A percentile compares a stretch with the other conserved stretches of the same genome.
Evolutionary conservation across 768 basidiomycete genomes (phyloP).

Genomic region (Suillus bovinus): DNA sequence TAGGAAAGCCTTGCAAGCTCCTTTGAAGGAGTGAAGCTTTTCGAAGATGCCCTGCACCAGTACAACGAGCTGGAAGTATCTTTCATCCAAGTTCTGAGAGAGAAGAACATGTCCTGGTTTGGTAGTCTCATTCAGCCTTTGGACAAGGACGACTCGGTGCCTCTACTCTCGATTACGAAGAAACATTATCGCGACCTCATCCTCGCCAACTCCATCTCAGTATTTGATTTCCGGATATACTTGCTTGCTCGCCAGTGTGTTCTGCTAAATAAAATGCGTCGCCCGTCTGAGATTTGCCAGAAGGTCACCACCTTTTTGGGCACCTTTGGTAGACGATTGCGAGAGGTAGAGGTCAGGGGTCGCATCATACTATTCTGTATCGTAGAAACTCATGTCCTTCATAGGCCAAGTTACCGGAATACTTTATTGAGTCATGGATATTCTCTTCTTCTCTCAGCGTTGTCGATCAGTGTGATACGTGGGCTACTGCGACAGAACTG

Average conservation of each 20-base stretch:
- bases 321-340: conserved; percentile 72
- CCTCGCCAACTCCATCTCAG: conserved; percentile 84
- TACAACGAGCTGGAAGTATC: conserved; percentile 91
- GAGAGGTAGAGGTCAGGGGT: conserved; percentile 66
- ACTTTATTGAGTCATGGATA: conserved; percentile 92
- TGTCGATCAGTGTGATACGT: conserved; percentile 75
- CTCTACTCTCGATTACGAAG: conserved; percentile 73
- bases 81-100: conserved; percentile 72
- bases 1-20: conserved; percentile 94
- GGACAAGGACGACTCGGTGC: conserved; percentile 73
- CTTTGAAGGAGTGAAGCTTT: conserved; percentile 85
- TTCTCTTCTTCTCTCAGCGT: conserved; percentile 88
- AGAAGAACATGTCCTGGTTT: conserved; percentile 91
- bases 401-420: conserved; percentile 54
- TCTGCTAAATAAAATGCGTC: conserved; percentile 68
- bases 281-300: conserved; percentile 67
- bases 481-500: conserved; percentile 51
- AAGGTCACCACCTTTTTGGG: conserved; percentile 76
- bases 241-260: conserved; percentile 84
- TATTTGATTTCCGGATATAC: conserved; percentile 93
- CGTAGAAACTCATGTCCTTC: conserved; percentile 21
- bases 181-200: conserved; percentile 92
- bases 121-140: conserved; percentile 75
- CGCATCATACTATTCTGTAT: conserved; percentile 6
- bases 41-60: conserved; percentile 85